Evolutionary conservation across 805 yeast genomes (phyloP).

Genomic region (Lipomyces sp.): DNA sequence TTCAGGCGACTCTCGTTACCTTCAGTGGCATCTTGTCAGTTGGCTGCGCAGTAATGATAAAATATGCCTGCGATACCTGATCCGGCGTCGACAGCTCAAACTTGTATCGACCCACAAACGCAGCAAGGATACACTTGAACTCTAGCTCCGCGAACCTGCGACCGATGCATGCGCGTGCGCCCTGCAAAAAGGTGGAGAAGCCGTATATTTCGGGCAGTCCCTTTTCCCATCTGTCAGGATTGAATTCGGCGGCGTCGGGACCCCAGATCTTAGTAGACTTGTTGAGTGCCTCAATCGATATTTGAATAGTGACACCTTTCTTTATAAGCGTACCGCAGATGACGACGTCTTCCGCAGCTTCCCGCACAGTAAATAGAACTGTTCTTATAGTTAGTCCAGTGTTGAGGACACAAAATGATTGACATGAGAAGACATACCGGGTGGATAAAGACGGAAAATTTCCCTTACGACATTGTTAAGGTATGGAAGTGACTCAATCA

Average conservation of each 20-base stretch:
- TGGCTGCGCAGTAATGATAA: slow-evolving; percentile 18
- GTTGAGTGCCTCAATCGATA: slow-evolving; percentile 13
- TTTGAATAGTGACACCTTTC: slow-evolving; percentile 17
- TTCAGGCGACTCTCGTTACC: slow-evolving; percentile 19
- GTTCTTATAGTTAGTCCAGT: background rate
- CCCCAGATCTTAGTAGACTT: slow-evolving; percentile 21
- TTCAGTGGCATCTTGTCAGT: slow-evolving; percentile 17
- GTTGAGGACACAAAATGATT: background rate
- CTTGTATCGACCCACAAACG: slow-evolving; percentile 15
- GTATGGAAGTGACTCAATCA: slow-evolving; percentile 12
- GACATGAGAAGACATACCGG: slow-evolving; percentile 4
- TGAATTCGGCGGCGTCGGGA: slow-evolving; percentile 19
- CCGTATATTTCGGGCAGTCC: slow-evolving; percentile 6
- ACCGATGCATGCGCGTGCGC: slow-evolving; percentile 24
- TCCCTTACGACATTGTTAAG: slow-evolving; percentile 21
- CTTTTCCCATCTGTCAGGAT: slow-evolving; percentile 25
- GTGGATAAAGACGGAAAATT: slow-evolving; percentile 12
- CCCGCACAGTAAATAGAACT: slow-evolving; percentile 21
- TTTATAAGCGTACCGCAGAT: slow-evolving; percentile 5
- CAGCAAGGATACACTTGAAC: slow-evolving; percentile 12
- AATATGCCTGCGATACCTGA: slow-evolving; percentile 5
- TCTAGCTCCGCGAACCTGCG: slow-evolving; percentile 23
- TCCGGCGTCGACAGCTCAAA: slow-evolving; percentile 7
- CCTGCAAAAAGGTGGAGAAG: slow-evolving; percentile 21
- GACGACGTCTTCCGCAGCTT: slow-evolving; percentile 14